Base-by-base conservation (phyloP, 2,329 filamentous ascomycete genomes). In the Penicillium sp. region DNA sequence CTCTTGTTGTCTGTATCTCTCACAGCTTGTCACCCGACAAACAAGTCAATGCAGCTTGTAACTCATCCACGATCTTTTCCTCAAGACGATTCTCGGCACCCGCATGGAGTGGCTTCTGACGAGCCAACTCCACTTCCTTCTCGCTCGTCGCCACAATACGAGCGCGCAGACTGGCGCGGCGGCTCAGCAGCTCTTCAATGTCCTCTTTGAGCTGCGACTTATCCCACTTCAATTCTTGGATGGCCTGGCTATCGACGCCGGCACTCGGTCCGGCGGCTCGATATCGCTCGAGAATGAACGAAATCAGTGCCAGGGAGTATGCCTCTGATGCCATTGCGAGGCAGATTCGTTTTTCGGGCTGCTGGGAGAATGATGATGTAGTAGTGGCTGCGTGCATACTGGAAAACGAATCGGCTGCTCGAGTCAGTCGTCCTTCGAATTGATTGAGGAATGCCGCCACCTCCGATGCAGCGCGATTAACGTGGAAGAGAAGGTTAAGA, bases 361-460 rank as follows among this genome's bases (percentile, higher is more conserved):
- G 67, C 24, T 72, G 66, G 9, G 68, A 63, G 20, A 79, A 70
- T 20, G 74, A 71, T 11, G 82, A 83, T 11, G 66, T 63, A n/a
- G 79, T 70, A 20, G 74, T 71, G 14, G 82, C 83, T 9, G 67
- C 65, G 35, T 74, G 71, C 18, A 65, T 66, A 11, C 68, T 65
- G 8, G 90, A 87, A 60, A 97, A 85, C 1, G 88, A 83, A 51
- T 85, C 83, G 7, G 88, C 82, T 12, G 90, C 90, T 28, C 89
- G 84, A 43, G 77, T 74, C 9, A 99, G 80, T 58, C 97, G 86
- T 47, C 85, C 82, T 11, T 90, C 87, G 71, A 96, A 99, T 68
- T 91, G 88, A 67, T 95, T 96, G 26, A 99, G 80, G 68, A 97
- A 95, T 57, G 87, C 86, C 0, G 89, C 84, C 5, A 97, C 84